Evolutionary conservation across 345 rosid species (phyloP), one percentile per base, ranked within the genome.

Genomic region (Syzygium oleosum): DNA sequence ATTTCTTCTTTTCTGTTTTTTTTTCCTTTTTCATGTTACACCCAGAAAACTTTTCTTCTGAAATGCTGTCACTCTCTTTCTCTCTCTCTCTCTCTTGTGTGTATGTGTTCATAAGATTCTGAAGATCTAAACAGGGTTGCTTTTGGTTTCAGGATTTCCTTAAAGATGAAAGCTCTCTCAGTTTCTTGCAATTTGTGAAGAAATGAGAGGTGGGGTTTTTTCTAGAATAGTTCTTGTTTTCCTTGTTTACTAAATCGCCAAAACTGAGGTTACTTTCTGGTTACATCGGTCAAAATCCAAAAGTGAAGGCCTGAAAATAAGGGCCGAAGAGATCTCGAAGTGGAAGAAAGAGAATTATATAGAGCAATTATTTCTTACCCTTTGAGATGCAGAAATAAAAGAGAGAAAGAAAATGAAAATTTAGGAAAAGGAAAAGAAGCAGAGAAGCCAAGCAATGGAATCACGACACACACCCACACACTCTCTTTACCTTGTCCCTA

Each of bases 381-480:
- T 55, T 54, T 51, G 88, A 63, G 61, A 59, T 14, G 58, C 80
- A 38, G 49, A 22, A 73, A 73, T 38, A 73, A 21, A 34, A 10
- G 43, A 73, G 49, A 73, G 80, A 73, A 22, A 73, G 27, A 61
- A 29, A 88, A 53, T 9, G 68, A 34, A 59, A 17, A 38, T 23
- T 78, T 22, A 84, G 15, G 5, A 25, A 49, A 56, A 68, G 61
- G 53, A 41, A 86, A 88, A 19, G 85, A 87, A 34, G 51, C 41
- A 43, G 46, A 85, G 34, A 65, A 77, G 87, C 77, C 53, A 51
- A 79, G 85, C 53, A 88, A 85, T 61, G 85, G 87, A 87, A 88
- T 88, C 85, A 87, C 68, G 90, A 91, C 91, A 88, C 80, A 43
- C 87, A n/a, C 51, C 10, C 85, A 52, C 58, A 27, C n/a, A 27